Evolutionary conservation across 2,329 filamentous ascomycete genomes (phyloP), one percentile per base, ranked within the genome.

Genomic region (Penicillium concentricum): DNA sequence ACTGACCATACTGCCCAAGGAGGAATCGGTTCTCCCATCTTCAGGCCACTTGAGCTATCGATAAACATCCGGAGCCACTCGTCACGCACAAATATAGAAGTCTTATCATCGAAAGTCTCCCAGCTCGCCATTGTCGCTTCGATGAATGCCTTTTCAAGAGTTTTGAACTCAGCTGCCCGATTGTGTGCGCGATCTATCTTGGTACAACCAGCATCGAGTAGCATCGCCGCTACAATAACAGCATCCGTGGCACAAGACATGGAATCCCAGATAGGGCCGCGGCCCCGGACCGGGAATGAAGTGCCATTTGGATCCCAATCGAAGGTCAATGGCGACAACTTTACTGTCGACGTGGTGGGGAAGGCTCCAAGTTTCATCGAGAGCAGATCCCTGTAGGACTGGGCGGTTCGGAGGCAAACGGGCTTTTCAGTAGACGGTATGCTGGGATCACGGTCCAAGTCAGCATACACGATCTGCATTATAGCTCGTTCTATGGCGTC

Each of bases 151-250:
- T 57, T 61, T 50, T 71, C 65, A 10, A 61, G 28, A 2, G 52
- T 32, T 13, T 50, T 63, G 9, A 70, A 61, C 7, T 47, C 32
- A 0, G 46, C 38, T 8, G 54, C 41, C 65, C 66, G 66, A 3
- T 52, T 51, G 8, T 47, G 20, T 18, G 54, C 43, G 18, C 66
- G 66, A 46, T 77, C 74, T 6, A 67, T 59, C 8, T 61, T 61
- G 1, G 74, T 75, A 12, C 68, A 72, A 12, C 74, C 74, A 5
- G 67, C 71, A 41, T 74, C 67, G 7, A 73, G 64, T n/a, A 77
- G 55, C 50, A 61, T 72, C 1, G 70, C 74, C 3, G 67, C 61
- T n/a, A 74, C 68, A 44, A 76, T 72, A 6, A 65, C 57, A 44
- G 66, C 68, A 47, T 76, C 73, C 15, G 74, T 57, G 10, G 61